A percentile compares a stretch with the other conserved stretches of the same genome.
Conservation (phyloP, 2,329 filamentous ascomycete species). For the Colletotrichum graminicola region DNA sequence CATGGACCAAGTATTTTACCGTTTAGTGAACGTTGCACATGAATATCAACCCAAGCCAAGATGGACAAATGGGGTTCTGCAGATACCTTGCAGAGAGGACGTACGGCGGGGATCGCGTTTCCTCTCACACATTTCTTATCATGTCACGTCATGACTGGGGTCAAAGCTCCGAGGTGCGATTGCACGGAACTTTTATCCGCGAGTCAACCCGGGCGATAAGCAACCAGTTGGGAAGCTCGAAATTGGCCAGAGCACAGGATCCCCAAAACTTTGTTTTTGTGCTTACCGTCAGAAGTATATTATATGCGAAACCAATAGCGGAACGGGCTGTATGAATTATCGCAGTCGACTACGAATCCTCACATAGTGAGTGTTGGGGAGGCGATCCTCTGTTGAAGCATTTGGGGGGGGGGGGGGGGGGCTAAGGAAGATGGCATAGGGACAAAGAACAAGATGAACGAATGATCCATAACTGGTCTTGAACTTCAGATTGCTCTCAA, state of each 20-base stretch:
- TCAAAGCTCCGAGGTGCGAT: constrained; percentile 32
- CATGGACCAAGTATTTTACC: neutral
- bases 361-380: constrained; percentile 69
- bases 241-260: constrained; percentile 76
- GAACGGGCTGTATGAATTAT: constrained; percentile 49
- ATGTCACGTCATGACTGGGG: constrained; percentile 27
- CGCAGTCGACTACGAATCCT: constrained; percentile 84
- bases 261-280: constrained; percentile 64
- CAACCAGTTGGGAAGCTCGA: constrained; percentile 74
- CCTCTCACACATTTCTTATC: constrained; percentile 20
- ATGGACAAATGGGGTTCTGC: neutral
- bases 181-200: constrained; percentile 29
- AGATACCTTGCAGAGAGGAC: neutral
- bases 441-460: neutral
- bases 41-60: neutral
- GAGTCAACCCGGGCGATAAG: constrained; percentile 32
- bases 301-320: neutral
- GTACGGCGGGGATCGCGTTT: neutral
- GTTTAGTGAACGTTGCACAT: neutral
- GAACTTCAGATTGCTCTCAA: neutral
- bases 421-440: neutral
- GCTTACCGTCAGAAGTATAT: neutral
- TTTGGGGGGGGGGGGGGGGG: no score
- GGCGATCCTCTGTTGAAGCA: constrained; percentile 54
- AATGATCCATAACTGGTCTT: neutral